Conservation (phyloP, 129 eudicot species). For the Arctium lappa region DNA sequence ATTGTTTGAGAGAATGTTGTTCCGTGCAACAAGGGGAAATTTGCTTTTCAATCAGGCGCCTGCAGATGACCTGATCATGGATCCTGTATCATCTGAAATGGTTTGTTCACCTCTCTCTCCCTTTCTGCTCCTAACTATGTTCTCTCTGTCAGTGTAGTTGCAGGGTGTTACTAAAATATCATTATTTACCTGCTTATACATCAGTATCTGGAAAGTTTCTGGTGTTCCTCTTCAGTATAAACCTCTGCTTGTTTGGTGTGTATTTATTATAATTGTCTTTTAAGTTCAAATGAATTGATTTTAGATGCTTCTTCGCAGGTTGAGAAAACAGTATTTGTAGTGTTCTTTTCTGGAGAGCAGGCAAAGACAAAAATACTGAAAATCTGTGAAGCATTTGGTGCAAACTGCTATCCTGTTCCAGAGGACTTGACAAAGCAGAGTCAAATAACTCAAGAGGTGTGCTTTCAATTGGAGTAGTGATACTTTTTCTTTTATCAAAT, state of each 20-base stretch:
- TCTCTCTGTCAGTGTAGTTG: neutral
- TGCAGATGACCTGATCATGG: constrained; percentile 85
- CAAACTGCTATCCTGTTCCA: constrained; percentile 96
- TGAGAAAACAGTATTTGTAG: constrained; percentile 89
- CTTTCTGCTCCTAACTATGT: neutral
- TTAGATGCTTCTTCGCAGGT: constrained; percentile 54
- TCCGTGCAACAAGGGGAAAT: constrained; percentile 98
- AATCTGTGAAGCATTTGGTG: constrained; percentile 99
- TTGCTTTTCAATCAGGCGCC: constrained; percentile 90
- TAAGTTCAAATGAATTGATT: constrained; percentile 12
- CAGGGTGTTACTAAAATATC: neutral
- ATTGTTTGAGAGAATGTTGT: constrained; percentile 88
- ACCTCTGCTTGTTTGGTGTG: neutral
- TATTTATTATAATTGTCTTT: neutral
- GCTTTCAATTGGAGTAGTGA: constrained; percentile 10
- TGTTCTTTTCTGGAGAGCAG: constrained; percentile 98
- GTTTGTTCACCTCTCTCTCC: constrained; percentile 33
- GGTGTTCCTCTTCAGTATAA: neutral
- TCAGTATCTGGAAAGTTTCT: constrained; percentile 5
- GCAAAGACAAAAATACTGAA: constrained; percentile 85
- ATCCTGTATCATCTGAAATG: constrained; percentile 85
- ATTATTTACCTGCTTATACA: neutral
- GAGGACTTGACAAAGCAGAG: constrained; percentile 79
- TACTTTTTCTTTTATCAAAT: neutral
- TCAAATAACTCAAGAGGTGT: constrained; percentile 88